Conservation (phyloP, 768 basidiomycete species). For the Naematelia encephala region DNA sequence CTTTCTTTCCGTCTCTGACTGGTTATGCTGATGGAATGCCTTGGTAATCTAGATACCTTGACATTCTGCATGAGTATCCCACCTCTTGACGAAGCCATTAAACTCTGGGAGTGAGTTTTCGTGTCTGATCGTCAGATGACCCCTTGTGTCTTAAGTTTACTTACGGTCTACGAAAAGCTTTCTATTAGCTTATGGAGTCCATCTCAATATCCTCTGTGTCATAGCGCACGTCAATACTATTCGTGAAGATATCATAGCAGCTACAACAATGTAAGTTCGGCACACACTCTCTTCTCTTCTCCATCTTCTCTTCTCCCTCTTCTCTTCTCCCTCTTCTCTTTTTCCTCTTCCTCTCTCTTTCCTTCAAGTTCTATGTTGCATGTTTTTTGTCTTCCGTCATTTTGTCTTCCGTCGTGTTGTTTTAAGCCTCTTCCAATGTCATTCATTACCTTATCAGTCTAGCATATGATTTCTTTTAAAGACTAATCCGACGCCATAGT, state of each 20-base stretch:
- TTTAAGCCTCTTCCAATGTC: too few species aligned
- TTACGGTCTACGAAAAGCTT: constrained; percentile 54
- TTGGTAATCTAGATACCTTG: constrained; percentile 59
- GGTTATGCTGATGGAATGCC: constrained; percentile 60
- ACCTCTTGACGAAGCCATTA: constrained; percentile 88
- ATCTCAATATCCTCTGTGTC: constrained; percentile 92
- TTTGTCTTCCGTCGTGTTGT: too few species aligned
- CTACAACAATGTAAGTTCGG: constrained; percentile 40
- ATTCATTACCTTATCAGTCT: too few species aligned
- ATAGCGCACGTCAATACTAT: constrained; percentile 92
- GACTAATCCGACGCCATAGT: too few species aligned
- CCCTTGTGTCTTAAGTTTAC: not conserved
- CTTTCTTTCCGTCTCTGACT: not conserved
- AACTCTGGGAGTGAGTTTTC: constrained; percentile 71
- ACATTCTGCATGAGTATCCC: constrained; percentile 97
- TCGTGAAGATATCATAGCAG: constrained; percentile 82
- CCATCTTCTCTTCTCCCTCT: too few species aligned
- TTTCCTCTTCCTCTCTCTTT: too few species aligned
- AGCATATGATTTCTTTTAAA: too few species aligned
- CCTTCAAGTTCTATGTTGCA: too few species aligned
- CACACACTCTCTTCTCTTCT: not conserved
- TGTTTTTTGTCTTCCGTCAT: too few species aligned
- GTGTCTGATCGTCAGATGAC: not conserved
- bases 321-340: too few species aligned
- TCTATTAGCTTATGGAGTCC: constrained; percentile 90